These are phyloP conservation scores for Phaseolus lunatus DNA, from an alignment of 306 rosid genomes.

Conservation along the genomic window DNA sequence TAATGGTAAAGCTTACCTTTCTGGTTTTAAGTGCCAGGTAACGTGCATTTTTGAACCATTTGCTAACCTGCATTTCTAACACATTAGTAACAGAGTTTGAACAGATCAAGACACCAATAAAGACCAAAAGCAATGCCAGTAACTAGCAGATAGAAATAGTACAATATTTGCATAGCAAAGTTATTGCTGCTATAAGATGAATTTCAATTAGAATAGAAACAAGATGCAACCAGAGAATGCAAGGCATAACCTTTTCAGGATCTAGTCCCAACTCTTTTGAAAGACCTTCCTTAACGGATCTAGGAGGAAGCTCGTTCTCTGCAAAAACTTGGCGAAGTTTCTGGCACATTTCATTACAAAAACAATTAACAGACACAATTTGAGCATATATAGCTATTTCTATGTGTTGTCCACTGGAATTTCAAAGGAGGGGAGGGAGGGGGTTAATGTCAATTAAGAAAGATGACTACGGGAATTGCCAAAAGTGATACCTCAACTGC, in stretches of 20 bases:
- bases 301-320: constrained; percentile 86
- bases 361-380: constrained; percentile 22
- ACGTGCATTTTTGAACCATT: constrained; percentile 98
- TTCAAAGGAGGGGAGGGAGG: background rate
- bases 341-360: constrained; percentile 57
- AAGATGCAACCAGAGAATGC: constrained; percentile 27
- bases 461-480: constrained; percentile 36
- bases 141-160: constrained; percentile 1
- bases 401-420: constrained; percentile 12
- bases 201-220: constrained; percentile 27
- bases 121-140: constrained; percentile 29
- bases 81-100: constrained; percentile 34
- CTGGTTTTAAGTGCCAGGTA: constrained; percentile 76
- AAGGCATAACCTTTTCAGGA: constrained; percentile 66
- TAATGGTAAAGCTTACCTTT: constrained; percentile 58
- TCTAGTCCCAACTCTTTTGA: constrained; percentile 88
- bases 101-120: background rate
- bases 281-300: constrained; percentile 66
- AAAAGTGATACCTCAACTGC: constrained; percentile 72
- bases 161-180: constrained; percentile 14
- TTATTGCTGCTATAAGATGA: background rate
- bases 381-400: constrained; percentile 12
- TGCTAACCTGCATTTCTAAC: constrained; percentile 72
- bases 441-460: background rate
- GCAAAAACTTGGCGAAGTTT: constrained; percentile 89